Evolutionary conservation across 192 early-diverging fungal species (phyloP).

Genomic region (Chytriomyces hyalinus): DNA sequence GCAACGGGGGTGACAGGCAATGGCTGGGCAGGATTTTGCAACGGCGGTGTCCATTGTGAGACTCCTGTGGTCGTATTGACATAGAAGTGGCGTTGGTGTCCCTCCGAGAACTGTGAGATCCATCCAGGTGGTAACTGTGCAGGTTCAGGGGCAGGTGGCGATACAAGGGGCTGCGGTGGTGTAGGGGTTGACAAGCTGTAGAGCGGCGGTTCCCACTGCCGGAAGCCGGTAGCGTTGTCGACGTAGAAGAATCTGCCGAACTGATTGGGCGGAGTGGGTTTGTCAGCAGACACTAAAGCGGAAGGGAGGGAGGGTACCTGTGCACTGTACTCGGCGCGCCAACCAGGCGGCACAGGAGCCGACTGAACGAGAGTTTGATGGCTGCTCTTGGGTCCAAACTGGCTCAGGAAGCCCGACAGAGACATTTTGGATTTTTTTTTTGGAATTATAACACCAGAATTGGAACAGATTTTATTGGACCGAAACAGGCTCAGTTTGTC

Average conservation of each 20-base stretch:
- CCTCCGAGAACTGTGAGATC: background rate
- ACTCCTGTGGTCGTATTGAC: background rate
- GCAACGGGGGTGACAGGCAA: background rate
- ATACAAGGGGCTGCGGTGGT: background rate
- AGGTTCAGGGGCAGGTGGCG: background rate
- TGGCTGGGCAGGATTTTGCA: background rate
- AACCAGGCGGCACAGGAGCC: background rate
- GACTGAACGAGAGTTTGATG: background rate
- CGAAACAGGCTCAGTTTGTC: background rate
- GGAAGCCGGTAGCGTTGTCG: background rate
- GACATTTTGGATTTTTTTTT: background rate
- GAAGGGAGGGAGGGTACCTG: background rate
- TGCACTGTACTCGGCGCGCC: background rate
- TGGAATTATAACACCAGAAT: background rate
- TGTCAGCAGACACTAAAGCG: too few species aligned
- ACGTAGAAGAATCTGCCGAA: background rate
- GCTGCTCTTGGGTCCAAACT: background rate
- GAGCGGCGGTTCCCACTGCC: background rate
- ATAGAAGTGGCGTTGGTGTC: background rate
- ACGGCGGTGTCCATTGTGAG: background rate
- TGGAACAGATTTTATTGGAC: background rate
- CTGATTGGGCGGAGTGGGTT: too few species aligned
- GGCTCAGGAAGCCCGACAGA: background rate
- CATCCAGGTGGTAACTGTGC: background rate
- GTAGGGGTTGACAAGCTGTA: background rate